These are phyloP conservation scores for Mucor irregularis DNA, from an alignment of 371 early-diverging fungal species.

Conservation along the genomic window DNA sequence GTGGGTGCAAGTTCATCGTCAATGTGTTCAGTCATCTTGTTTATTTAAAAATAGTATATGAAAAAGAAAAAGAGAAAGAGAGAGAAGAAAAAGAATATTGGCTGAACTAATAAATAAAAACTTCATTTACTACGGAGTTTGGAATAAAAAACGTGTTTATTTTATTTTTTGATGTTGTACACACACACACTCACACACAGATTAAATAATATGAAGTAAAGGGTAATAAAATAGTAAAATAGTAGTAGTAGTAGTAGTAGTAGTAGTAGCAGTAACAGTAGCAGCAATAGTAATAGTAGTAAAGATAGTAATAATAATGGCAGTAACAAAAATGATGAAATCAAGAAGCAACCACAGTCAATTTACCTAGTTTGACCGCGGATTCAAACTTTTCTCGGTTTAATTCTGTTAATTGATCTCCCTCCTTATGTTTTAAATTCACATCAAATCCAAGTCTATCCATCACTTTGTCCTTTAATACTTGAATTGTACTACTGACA, in stretches of 20 bases:
- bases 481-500: constrained; percentile 52
- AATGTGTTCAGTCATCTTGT: constrained; percentile 45
- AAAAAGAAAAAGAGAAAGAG: constrained; percentile 28
- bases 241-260: not conserved
- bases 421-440: constrained; percentile 34
- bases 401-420: constrained; percentile 27
- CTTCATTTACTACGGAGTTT: too few species aligned
- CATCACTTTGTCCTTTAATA: constrained; percentile 58
- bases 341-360: constrained; percentile 44
- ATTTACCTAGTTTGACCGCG: constrained; percentile 42
- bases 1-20: constrained; percentile 83
- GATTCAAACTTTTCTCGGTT: constrained; percentile 36
- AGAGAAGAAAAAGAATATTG: constrained; percentile 15
- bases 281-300: not conserved
- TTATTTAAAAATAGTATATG: constrained; percentile 1
- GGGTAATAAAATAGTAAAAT: not conserved
- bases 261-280: not conserved
- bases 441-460: constrained; percentile 55
- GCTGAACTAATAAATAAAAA: too few species aligned
- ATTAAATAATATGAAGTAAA: not conserved
- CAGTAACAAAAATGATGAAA: constrained; percentile 1
- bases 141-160: constrained; percentile 5
- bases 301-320: constrained; percentile 1
- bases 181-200: not conserved
- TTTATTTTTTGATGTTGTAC: too few species aligned